Evolutionary conservation across 306 rosid species (phyloP), one percentile per base, ranked within the genome.

Genomic region (Trifolium repens): DNA sequence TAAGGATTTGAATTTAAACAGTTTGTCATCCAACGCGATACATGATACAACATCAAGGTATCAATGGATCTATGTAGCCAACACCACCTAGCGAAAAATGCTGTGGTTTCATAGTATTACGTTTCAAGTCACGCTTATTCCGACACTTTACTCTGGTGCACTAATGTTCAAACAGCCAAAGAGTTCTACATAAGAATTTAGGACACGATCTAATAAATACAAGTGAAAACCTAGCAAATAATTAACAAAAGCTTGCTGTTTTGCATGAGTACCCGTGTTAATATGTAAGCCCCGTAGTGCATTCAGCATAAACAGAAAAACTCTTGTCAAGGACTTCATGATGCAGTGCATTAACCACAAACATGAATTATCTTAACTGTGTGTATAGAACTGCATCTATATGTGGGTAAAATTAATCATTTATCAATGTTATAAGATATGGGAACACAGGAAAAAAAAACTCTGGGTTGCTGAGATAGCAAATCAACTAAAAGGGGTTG

Each of bases 271-370:
- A 22, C 15, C 7, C 7, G 35, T 57, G 63, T 57, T 15, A 57
- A 22, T 57, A 26, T 11, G 9, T 1, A 57, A 57, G 63, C 0
- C 6, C 37, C 5, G n/a, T 10, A 58, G 63, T 11, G 35, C n/a
- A 27, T 59, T 59, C 39, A 59, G 39, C 39, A 27, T 59, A 59
- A 59, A 59, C 65, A 54, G 22, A 59, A 58, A 24, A 12, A 12
- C 65, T 13, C 37, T 59, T 59, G 61, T 27, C 16, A 27, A 27
- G 9, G 65, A 59, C 39, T 58, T 58, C 8, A 7, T 27, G 9
- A 58, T 58, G 64, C 39, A 57, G 16, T 22, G n/a, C 62, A 57
- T 22, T 22, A 34, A 57, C 14, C 63, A 57, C 35, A 5, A 9
- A 57, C 63, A 24, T 24, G 35, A 57, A 26, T 24, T 57, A 10